Conservation (phyloP, 2,329 filamentous ascomycete species). For the Xylariaceae sp. region DNA sequence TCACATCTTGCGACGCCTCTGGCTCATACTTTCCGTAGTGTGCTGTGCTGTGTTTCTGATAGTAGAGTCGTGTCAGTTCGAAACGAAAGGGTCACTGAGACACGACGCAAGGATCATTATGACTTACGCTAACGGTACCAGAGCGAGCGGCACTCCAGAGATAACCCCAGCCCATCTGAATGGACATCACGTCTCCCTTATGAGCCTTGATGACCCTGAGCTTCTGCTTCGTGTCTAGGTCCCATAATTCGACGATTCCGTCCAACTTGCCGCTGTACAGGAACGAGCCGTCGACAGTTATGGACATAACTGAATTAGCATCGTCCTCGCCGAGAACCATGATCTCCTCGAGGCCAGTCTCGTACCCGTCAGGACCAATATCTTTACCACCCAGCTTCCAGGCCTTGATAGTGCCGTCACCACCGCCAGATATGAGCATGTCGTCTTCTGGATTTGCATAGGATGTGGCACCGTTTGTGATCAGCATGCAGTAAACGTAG, state of each 20-base stretch:
- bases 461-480: conserved; percentile 64
- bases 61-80: conserved; percentile 8
- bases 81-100: neutral
- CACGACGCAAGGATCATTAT: neutral
- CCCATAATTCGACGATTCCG: conserved; percentile 92
- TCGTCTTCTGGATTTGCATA: conserved; percentile 69
- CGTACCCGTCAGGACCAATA: conserved; percentile 46
- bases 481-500: conserved; percentile 93
- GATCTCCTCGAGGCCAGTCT: conserved; percentile 63
- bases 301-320: conserved; percentile 63
- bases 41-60: conserved; percentile 60
- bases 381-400: conserved; percentile 61
- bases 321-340: conserved; percentile 59
- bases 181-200: conserved; percentile 74
- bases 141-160: conserved; percentile 86
- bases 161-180: conserved; percentile 79
- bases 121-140: conserved; percentile 72
- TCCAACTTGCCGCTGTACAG: conserved; percentile 85
- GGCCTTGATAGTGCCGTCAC: conserved; percentile 91
- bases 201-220: conserved; percentile 80
- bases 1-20: conserved; percentile 49
- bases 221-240: conserved; percentile 87
- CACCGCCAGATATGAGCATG: conserved; percentile 82
- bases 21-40: conserved; percentile 55
- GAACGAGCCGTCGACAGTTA: conserved; percentile 85